phyloP scores from a whole-genome alignment of 2,329 filamentous ascomycete species.

The Coniochaeta hoffmannii region DNA sequence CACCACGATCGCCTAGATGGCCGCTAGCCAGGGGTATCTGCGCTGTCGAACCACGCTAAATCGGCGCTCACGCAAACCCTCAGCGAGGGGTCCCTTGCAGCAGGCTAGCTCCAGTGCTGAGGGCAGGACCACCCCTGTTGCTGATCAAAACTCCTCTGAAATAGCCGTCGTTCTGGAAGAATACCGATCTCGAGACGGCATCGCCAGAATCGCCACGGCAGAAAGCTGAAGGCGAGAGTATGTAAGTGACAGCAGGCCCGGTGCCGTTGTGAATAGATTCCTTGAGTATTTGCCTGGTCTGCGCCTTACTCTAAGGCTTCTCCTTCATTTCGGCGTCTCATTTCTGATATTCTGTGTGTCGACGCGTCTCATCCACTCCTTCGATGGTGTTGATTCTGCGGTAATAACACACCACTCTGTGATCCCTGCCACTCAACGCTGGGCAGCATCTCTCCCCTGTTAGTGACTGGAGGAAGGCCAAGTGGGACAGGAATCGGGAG shows the following conservation, averaged over 20 bases:
- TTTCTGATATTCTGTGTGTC: conserved; percentile 2
- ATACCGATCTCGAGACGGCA: conserved; percentile 4
- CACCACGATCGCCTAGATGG: conserved; percentile 2
- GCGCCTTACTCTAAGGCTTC: conserved; percentile 7
- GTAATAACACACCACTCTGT: background rate
- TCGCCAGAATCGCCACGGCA: background rate
- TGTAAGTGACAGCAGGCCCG: conserved; percentile 10
- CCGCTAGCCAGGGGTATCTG: background rate
- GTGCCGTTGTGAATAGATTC: background rate
- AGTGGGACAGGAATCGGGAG: conserved; percentile 6
- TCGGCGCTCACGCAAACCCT: background rate
- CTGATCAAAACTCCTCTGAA: conserved; percentile 25
- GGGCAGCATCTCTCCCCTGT: background rate
- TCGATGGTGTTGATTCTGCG: conserved; percentile 1
- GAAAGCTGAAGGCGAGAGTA: conserved; percentile 8
- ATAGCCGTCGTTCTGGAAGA: conserved; percentile 10
- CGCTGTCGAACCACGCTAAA: background rate
- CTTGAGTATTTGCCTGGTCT: conserved; percentile 12
- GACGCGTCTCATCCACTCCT: conserved; percentile 4
- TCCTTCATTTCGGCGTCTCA: conserved; percentile 3
- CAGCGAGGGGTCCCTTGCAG: background rate
- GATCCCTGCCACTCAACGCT: background rate
- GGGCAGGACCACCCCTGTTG: conserved; percentile 23
- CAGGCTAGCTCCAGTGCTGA: conserved; percentile 1
- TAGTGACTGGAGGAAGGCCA: conserved; percentile 2